These are phyloP conservation scores for Aureobasidium vineae DNA, from an alignment of 2,329 filamentous ascomycete species.

Conservation along the genomic window DNA sequence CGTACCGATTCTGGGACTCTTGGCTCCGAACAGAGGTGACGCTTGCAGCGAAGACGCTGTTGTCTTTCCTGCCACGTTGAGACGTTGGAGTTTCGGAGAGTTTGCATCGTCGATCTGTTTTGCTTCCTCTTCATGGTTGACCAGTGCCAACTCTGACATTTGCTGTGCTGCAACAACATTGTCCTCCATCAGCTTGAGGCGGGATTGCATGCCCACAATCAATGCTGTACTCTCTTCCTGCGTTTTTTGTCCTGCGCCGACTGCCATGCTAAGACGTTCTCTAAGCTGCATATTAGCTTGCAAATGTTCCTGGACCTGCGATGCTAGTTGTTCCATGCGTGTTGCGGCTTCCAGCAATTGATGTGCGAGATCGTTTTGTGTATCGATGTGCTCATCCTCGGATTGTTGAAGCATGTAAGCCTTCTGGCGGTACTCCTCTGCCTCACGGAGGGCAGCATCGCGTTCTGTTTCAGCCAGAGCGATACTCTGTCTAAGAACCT, in stretches of 20 bases:
- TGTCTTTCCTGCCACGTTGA: slow-evolving; percentile 57
- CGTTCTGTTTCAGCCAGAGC: slow-evolving; percentile 68
- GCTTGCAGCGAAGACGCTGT: slow-evolving; percentile 53
- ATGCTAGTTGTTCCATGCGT: slow-evolving; percentile 75
- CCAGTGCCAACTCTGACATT: slow-evolving; percentile 78
- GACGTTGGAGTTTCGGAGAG: slow-evolving; percentile 71
- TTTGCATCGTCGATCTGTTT: slow-evolving; percentile 71
- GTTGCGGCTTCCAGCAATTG: slow-evolving; percentile 71
- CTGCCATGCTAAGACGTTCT: slow-evolving; percentile 71
- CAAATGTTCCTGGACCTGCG: slow-evolving; percentile 76
- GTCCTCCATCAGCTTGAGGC: slow-evolving; percentile 79
- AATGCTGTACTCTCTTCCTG: slow-evolving; percentile 72
- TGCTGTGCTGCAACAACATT: slow-evolving; percentile 78
- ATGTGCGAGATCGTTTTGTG: slow-evolving; percentile 63
- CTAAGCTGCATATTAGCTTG: slow-evolving; percentile 73
- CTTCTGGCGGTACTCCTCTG: slow-evolving; percentile 60
- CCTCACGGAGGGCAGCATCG: slow-evolving; percentile 67
- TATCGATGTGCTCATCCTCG: slow-evolving; percentile 59
- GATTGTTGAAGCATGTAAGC: slow-evolving; percentile 59
- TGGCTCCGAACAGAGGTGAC: slow-evolving; percentile 52
- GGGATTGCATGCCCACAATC: slow-evolving; percentile 79
- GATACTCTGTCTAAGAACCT: slow-evolving; percentile 66
- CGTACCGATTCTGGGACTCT: slow-evolving; percentile 58
- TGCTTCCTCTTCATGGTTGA: slow-evolving; percentile 83
- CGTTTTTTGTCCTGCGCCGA: slow-evolving; percentile 78